Base-by-base conservation (phyloP, 139 green algal species). In the Yamagishiella unicocca region DNA sequence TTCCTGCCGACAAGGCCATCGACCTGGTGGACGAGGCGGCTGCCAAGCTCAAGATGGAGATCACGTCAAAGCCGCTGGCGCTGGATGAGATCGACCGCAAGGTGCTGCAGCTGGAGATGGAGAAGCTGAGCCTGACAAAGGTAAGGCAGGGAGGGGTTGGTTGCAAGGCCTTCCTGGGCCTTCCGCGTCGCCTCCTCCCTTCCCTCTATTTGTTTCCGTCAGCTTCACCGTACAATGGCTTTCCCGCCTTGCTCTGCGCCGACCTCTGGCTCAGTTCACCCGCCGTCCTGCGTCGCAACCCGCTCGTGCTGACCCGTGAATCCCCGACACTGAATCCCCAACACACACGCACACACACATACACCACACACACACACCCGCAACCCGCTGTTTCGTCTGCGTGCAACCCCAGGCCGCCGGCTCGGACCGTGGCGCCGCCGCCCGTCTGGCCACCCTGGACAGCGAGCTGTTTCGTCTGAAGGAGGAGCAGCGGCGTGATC, bases 31-130 rank as follows among this genome's bases (percentile, higher is more conserved):
- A 99, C 89, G 97, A 99, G 92, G 94, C 96, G 1, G 97, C 97
- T 0, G 98, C 98, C 74, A 99, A 99, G 91, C 94, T 99, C 10
- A 99, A 93, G 87, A 99, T 99, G 98, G 98, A 99, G 94, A 99
- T 99, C 93, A 99, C 98, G 68, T 95, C 79, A 88, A 99, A 99
- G 94, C 98, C 98, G 4, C 90, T 95, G 87, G 94, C 93, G 24
- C 94, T 99, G 75, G 98, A 99, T 81, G 97, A 99, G 90, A 96
- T 99, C 64, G 96, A 99, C 87, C 90, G 97, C 66, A 95, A 97
- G 82, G 92, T 96, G 54, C 76, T 93, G 75, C 90, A 93, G 78
- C 91, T 98, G 68, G 96, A 99, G 91, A 99, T 99, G 97, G 97
- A 99, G 79, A 55, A n/a, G 61, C 61, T 75, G 90, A 90, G 92